A percentile compares a stretch with the other conserved stretches of the same genome.
These are phyloP conservation scores for Moricandia arvensis DNA, from an alignment of 345 rosid genomes.

Conservation along the genomic window DNA sequence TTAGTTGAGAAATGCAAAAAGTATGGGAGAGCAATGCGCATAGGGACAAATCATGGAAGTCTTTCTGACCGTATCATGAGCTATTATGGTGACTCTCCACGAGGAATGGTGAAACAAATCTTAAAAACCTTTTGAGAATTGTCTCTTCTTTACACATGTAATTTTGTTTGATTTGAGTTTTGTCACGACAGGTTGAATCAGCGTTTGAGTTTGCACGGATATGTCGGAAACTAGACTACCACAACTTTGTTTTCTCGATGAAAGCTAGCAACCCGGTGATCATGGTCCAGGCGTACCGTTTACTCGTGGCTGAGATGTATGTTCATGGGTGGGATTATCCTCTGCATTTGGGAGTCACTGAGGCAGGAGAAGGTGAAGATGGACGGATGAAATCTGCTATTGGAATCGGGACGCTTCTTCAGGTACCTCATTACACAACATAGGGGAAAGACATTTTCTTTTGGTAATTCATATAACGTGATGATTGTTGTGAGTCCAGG, in stretches of 20 bases:
- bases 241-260: slow-evolving; percentile 97
- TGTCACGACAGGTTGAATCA: slow-evolving; percentile 78
- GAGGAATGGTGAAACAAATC: slow-evolving; percentile 74
- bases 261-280: slow-evolving; percentile 98
- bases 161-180: slow-evolving; percentile 29
- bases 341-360: slow-evolving; percentile 94
- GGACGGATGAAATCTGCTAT: slow-evolving; percentile 99
- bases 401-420: slow-evolving; percentile 95
- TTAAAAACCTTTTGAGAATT: slow-evolving; percentile 2
- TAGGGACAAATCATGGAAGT: slow-evolving; percentile 99
- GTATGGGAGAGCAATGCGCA: slow-evolving; percentile 97
- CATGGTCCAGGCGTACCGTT: slow-evolving; percentile 98
- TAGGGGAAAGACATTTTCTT: not conserved
- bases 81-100: slow-evolving; percentile 94
- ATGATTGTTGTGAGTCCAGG: slow-evolving; percentile 45
- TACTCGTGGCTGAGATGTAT: slow-evolving; percentile 94
- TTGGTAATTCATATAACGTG: not conserved
- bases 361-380: slow-evolving; percentile 99
- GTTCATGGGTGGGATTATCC: slow-evolving; percentile 98
- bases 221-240: slow-evolving; percentile 89
- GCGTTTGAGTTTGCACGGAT: slow-evolving; percentile 98
- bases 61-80: slow-evolving; percentile 99
- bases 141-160: slow-evolving; percentile 19
- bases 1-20: slow-evolving; percentile 97
- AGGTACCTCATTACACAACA: slow-evolving; percentile 46